A percentile compares a stretch with the other conserved stretches of the same genome.
phyloP scores from a whole-genome alignment of 257 asterid genomes.

The Coffea eugenioides region DNA sequence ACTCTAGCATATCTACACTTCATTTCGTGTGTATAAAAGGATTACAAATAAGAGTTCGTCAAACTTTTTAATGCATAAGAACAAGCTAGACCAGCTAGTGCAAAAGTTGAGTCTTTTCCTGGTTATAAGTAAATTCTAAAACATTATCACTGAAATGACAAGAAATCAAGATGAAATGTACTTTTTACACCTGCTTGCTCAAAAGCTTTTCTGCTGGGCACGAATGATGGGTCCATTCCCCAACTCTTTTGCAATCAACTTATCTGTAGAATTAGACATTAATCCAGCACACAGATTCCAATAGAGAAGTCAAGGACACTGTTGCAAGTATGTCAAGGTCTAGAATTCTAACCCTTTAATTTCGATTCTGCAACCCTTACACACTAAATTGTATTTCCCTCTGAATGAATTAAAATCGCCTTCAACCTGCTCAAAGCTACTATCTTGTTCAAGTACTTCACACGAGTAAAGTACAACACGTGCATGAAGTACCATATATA shows the following conservation, averaged over 20 bases:
- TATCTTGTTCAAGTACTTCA: slow-evolving; percentile 78
- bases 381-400: slow-evolving; percentile 91
- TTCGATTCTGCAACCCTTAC: slow-evolving; percentile 65
- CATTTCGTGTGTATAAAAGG: neutral
- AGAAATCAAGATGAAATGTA: neutral
- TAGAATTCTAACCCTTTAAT: too few species aligned
- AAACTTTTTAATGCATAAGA: too few species aligned
- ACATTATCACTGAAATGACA: neutral
- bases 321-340: too few species aligned
- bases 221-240: slow-evolving; percentile 92
- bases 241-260: slow-evolving; percentile 81
- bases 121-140: too few species aligned
- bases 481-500: slow-evolving; percentile 96
- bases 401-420: slow-evolving; percentile 85
- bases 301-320: neutral
- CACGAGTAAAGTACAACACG: slow-evolving; percentile 82
- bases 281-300: neutral
- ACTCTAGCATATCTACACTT: neutral
- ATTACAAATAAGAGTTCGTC: neutral
- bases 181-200: slow-evolving; percentile 80
- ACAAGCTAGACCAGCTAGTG: too few species aligned
- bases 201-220: slow-evolving; percentile 94
- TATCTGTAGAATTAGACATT: slow-evolving; percentile 39
- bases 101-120: too few species aligned
- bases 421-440: slow-evolving; percentile 86